These are phyloP conservation scores for Aureobasidium zeae DNA, from an alignment of 2,329 filamentous ascomycete species.

Conservation along the genomic window DNA sequence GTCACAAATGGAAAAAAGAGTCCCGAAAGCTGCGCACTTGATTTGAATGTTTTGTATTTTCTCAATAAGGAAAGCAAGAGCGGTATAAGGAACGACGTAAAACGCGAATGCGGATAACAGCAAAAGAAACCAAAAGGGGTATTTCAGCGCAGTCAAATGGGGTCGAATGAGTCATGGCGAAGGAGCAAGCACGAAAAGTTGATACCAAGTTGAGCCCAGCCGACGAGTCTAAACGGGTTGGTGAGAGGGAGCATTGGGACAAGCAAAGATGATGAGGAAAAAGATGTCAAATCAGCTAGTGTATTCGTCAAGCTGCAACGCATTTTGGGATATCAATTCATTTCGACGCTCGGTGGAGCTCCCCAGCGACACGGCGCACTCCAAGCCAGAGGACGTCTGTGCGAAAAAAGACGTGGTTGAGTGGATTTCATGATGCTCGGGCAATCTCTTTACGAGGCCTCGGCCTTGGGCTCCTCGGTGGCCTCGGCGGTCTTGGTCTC, in stretches of 20 bases:
- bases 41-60: neutral
- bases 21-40: neutral
- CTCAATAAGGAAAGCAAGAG: neutral
- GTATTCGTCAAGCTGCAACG: constrained; percentile 18
- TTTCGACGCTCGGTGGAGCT: constrained; percentile 17
- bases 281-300: constrained; percentile 16
- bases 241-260: constrained; percentile 1
- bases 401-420: constrained; percentile 15
- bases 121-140: constrained; percentile 14
- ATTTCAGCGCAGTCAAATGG: constrained; percentile 13
- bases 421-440: constrained; percentile 13
- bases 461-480: constrained; percentile 24
- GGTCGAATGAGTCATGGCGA: neutral
- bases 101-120: constrained; percentile 1
- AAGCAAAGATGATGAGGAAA: neutral
- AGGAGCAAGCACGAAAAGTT: constrained; percentile 4
- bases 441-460: constrained; percentile 12
- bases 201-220: constrained; percentile 6
- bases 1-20: constrained; percentile 1
- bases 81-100: constrained; percentile 12
- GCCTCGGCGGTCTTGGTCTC: constrained; percentile 32
- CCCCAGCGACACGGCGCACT: constrained; percentile 15
- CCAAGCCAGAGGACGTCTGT: constrained; percentile 16
- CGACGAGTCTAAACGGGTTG: neutral
- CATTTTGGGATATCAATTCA: constrained; percentile 18